A percentile compares a stretch with the other conserved stretches of the same genome.
These are phyloP conservation scores for Leucocoprinus sp. DNA, from an alignment of 768 basidiomycete genomes.

Conservation along the genomic window DNA sequence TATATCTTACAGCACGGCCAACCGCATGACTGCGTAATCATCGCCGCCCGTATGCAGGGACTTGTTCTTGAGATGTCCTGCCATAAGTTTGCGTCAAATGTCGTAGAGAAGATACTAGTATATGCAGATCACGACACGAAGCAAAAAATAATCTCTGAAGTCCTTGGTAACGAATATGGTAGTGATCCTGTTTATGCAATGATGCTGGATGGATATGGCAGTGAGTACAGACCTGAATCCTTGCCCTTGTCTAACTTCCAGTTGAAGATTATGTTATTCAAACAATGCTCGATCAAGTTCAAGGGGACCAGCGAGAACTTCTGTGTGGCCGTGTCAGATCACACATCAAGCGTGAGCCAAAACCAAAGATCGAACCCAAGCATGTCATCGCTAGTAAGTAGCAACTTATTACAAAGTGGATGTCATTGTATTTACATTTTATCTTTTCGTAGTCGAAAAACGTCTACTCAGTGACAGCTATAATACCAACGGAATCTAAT, in stretches of 20 bases:
- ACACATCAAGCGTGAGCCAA: constrained; percentile 61
- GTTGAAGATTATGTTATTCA: constrained; percentile 77
- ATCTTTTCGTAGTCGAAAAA: neutral
- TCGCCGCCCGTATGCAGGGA: constrained; percentile 65
- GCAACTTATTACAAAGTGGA: neutral
- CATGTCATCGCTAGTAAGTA: constrained; percentile 72
- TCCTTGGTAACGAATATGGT: constrained; percentile 49
- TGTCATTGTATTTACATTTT: neutral
- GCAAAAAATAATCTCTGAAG: constrained; percentile 68
- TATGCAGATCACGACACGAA: constrained; percentile 59
- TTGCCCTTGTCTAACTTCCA: neutral
- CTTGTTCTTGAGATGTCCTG: constrained; percentile 73
- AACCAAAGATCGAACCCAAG: constrained; percentile 61
- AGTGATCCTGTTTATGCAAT: constrained; percentile 59
- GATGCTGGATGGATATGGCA: constrained; percentile 88
- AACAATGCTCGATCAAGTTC: constrained; percentile 60
- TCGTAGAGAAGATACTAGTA: constrained; percentile 83
- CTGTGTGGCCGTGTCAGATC: constrained; percentile 57
- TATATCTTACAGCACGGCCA: constrained; percentile 81
- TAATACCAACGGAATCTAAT: neutral
- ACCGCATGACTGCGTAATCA: constrained; percentile 54
- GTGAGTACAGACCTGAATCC: constrained; percentile 35
- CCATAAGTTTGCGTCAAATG: constrained; percentile 94
- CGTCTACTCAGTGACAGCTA: constrained; percentile 5
- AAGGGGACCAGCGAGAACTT: constrained; percentile 62